Evolutionary conservation across 2,329 filamentous ascomycete genomes (phyloP).

Genomic region (Colletotrichum nymphaeae): DNA sequence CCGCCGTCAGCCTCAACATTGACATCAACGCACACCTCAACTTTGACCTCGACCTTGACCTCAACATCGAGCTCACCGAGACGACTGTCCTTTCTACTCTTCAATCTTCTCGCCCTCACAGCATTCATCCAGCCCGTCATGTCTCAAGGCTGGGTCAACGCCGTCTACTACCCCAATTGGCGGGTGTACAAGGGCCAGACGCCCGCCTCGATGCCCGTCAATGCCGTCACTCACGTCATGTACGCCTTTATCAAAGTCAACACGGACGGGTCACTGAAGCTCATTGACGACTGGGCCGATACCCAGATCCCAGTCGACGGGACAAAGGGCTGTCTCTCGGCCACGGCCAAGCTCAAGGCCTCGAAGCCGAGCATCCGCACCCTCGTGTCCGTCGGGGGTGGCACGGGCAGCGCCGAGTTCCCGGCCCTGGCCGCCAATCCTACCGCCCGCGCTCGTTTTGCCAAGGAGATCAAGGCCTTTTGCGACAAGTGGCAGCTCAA

Average conservation of each 20-base stretch:
- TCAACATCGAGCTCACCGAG: neutral
- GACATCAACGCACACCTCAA: neutral
- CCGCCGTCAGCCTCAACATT: neutral
- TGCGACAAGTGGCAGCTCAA: slow-evolving; percentile 69
- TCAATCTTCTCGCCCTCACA: neutral
- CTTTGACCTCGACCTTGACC: neutral
- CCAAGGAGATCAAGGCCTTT: slow-evolving; percentile 62
- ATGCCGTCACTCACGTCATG: slow-evolving; percentile 71
- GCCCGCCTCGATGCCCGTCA: slow-evolving; percentile 67
- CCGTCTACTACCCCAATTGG: slow-evolving; percentile 75
- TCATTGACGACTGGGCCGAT: slow-evolving; percentile 73
- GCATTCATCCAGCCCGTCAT: slow-evolving; percentile 19
- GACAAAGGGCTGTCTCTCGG: slow-evolving; percentile 68
- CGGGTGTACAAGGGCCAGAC: slow-evolving; percentile 69
- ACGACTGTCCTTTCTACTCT: neutral
- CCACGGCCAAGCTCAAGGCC: slow-evolving; percentile 68
- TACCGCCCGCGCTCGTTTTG: slow-evolving; percentile 63
- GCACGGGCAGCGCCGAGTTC: slow-evolving; percentile 71
- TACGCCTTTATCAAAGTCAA: slow-evolving; percentile 67
- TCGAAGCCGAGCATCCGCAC: slow-evolving; percentile 67
- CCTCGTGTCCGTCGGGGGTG: slow-evolving; percentile 74
- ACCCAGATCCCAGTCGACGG: slow-evolving; percentile 69
- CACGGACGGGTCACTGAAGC: slow-evolving; percentile 38
- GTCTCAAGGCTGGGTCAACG: slow-evolving; percentile 44
- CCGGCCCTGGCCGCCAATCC: slow-evolving; percentile 63